Conservation (phyloP, 768 basidiomycete genomes). For the Lactifluus echinatus region DNA sequence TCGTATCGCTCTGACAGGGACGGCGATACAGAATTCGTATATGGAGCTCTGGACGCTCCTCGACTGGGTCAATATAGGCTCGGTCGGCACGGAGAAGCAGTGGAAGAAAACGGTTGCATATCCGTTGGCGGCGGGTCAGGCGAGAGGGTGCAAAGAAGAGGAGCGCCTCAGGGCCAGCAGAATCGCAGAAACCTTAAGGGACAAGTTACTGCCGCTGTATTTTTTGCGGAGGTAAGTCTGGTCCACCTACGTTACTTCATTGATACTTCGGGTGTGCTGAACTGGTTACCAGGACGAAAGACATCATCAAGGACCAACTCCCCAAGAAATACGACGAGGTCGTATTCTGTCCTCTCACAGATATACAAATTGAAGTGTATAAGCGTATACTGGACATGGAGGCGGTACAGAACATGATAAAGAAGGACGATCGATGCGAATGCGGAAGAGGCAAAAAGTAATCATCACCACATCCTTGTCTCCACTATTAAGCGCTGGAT, state of each 20-base stretch:
- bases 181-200: slow-evolving; percentile 53
- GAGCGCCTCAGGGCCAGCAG: slow-evolving; percentile 50
- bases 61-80: slow-evolving; percentile 84
- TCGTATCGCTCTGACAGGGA: slow-evolving; percentile 85
- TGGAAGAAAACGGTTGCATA: slow-evolving; percentile 69
- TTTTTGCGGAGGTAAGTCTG: slow-evolving; percentile 64
- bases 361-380: slow-evolving; percentile 63
- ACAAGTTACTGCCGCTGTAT: slow-evolving; percentile 68
- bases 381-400: slow-evolving; percentile 55
- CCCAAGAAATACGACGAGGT: slow-evolving; percentile 86
- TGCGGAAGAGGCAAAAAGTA: slow-evolving; percentile 59
- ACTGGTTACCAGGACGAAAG: slow-evolving; percentile 50
- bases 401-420: slow-evolving; percentile 62
- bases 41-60: slow-evolving; percentile 88
- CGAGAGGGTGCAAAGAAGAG: slow-evolving; percentile 51
- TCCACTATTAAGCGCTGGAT: slow-evolving; percentile 26
- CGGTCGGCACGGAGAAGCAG: slow-evolving; percentile 59
- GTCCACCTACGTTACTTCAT: not conserved
- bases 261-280: not conserved
- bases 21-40: slow-evolving; percentile 81
- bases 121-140: slow-evolving; percentile 63
- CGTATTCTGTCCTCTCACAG: slow-evolving; percentile 85
- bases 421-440: slow-evolving; percentile 60
- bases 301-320: slow-evolving; percentile 69
- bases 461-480: not conserved